Percentiles rank a stretch among this genome's conserved stretches.
phyloP scores from a whole-genome alignment of 495 filamentous ascomycete species.

The Tuber indicum region DNA sequence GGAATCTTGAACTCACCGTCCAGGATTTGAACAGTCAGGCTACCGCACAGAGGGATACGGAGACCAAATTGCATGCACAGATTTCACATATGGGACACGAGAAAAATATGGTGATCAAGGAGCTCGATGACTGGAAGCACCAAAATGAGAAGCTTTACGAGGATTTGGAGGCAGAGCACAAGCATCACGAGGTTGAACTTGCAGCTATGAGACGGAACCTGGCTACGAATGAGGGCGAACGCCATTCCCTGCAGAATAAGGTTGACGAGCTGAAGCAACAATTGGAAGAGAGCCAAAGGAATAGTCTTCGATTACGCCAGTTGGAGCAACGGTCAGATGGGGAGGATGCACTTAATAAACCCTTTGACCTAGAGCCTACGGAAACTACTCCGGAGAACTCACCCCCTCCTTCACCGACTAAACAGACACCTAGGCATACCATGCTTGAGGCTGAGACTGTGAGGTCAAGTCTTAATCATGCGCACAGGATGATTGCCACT shows the following conservation, averaged over 20 bases:
- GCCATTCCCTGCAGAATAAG: constrained; percentile 64
- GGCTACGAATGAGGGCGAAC: constrained; percentile 67
- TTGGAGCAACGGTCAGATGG: constrained; percentile 58
- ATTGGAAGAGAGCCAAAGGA: constrained; percentile 47
- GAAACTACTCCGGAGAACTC: constrained; percentile 79
- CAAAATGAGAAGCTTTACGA: constrained; percentile 69
- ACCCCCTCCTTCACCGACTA: constrained; percentile 80
- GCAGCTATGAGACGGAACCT: constrained; percentile 69
- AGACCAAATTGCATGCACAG: constrained; percentile 67
- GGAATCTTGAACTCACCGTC: constrained; percentile 83
- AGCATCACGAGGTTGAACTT: constrained; percentile 82
- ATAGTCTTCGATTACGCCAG: constrained; percentile 52
- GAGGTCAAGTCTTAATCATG: constrained; percentile 86
- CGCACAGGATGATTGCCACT: constrained; percentile 91
- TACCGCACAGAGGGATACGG: constrained; percentile 67
- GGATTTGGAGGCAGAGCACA: constrained; percentile 65
- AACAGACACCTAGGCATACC: constrained; percentile 81
- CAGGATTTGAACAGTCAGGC: constrained; percentile 67
- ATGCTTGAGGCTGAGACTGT: constrained; percentile 88
- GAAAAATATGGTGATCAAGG: constrained; percentile 67
- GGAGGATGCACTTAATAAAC: constrained; percentile 46
- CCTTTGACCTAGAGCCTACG: constrained; percentile 48
- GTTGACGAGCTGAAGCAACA: constrained; percentile 87
- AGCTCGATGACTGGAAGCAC: constrained; percentile 81
- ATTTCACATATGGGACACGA: constrained; percentile 64